These are phyloP conservation scores for Arthroderma uncinatum DNA, from an alignment of 2,329 filamentous ascomycete species.

Conservation along the genomic window DNA sequence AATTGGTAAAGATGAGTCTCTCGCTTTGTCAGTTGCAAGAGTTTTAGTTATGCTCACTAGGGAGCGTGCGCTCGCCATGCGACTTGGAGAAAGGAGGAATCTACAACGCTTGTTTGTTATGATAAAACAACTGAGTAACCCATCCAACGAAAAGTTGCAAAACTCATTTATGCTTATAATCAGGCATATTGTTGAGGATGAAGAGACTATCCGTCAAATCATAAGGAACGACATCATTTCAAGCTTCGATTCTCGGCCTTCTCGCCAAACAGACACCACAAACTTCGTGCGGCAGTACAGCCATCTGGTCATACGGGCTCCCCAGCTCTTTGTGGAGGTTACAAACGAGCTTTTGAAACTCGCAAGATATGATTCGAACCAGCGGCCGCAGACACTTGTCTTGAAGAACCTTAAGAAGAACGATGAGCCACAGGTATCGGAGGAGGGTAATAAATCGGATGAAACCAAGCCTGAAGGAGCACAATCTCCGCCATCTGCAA, in stretches of 20 bases:
- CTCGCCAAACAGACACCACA: slow-evolving; percentile 55
- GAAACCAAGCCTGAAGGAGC: slow-evolving; percentile 10
- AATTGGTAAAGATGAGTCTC: slow-evolving; percentile 73
- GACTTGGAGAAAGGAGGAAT: slow-evolving; percentile 76
- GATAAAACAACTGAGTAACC: slow-evolving; percentile 79
- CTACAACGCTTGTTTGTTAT: slow-evolving; percentile 86
- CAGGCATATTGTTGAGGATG: slow-evolving; percentile 88
- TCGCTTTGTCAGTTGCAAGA: slow-evolving; percentile 73
- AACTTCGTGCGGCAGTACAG: slow-evolving; percentile 67
- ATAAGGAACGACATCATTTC: slow-evolving; percentile 80
- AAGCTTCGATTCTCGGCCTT: slow-evolving; percentile 53
- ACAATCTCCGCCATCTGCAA: slow-evolving; percentile 20
- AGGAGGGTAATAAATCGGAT: slow-evolving; percentile 23
- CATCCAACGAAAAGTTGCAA: slow-evolving; percentile 63
- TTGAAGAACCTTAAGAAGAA: slow-evolving; percentile 40
- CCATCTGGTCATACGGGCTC: slow-evolving; percentile 67
- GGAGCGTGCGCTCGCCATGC: slow-evolving; percentile 59
- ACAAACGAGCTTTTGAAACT: slow-evolving; percentile 76
- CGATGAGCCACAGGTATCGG: slow-evolving; percentile 16
- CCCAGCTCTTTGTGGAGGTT: slow-evolving; percentile 75
- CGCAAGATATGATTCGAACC: slow-evolving; percentile 47
- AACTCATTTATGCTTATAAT: slow-evolving; percentile 72
- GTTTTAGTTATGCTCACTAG: slow-evolving; percentile 82
- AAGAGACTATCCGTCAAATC: slow-evolving; percentile 77
- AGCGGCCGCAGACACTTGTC: slow-evolving; percentile 42